These are phyloP conservation scores for Plasmopara halstedii DNA, from an alignment of 352 stramenopile species.

Conservation along the genomic window DNA sequence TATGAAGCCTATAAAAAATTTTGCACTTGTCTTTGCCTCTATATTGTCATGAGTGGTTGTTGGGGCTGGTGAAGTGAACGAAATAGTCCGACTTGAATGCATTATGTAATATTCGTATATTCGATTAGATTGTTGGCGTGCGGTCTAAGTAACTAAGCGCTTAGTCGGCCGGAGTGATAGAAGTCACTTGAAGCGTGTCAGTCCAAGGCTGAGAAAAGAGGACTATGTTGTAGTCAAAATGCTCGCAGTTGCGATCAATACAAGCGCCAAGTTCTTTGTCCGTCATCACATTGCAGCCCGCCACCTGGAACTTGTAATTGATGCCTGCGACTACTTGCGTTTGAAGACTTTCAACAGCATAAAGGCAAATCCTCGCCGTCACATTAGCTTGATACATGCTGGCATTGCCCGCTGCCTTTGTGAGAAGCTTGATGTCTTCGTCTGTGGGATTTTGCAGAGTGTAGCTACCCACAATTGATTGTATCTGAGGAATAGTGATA, in stretches of 20 bases:
- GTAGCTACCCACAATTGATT: slow-evolving; percentile 22
- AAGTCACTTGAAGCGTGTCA: background rate
- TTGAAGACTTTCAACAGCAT: slow-evolving; percentile 27
- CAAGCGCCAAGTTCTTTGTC: slow-evolving; percentile 33
- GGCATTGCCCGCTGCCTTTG: slow-evolving; percentile 25
- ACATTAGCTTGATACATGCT: slow-evolving; percentile 27
- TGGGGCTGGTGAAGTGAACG: too few relatives aligned
- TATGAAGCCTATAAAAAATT: slow-evolving; percentile 1
- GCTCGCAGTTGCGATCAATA: slow-evolving; percentile 27
- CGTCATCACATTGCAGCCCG: slow-evolving; percentile 31
- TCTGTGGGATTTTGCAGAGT: slow-evolving; percentile 14
- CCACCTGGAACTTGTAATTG: slow-evolving; percentile 55
- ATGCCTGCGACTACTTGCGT: slow-evolving; percentile 43
- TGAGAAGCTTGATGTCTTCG: slow-evolving; percentile 23
- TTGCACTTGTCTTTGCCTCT: background rate
- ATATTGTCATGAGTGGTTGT: too few relatives aligned
- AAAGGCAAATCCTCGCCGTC: slow-evolving; percentile 27
- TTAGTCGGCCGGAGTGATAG: slow-evolving; percentile 14
- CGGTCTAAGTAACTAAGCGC: background rate
- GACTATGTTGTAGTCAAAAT: background rate
- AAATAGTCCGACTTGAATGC: background rate
- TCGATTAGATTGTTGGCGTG: too few relatives aligned
- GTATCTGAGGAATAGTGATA: slow-evolving; percentile 5
- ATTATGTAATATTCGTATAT: too few relatives aligned
- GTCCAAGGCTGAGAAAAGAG: background rate